Evolutionary conservation across 2,329 filamentous ascomycete genomes (phyloP).

Genomic region (Aspergillus thermomutatus): DNA sequence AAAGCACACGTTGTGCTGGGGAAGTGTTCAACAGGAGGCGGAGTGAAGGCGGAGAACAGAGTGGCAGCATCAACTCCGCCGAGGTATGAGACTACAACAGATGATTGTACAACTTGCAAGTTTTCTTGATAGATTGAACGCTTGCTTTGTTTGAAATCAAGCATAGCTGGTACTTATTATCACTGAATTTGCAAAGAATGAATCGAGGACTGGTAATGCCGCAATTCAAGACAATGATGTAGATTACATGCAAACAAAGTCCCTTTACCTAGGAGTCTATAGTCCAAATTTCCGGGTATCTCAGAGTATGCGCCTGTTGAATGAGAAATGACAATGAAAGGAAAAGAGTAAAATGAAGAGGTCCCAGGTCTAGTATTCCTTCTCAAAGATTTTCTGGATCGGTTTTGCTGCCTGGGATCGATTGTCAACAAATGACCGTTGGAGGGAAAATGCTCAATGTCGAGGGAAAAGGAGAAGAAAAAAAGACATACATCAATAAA

Average conservation of each 20-base stretch:
- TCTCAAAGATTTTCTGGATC: slow-evolving; percentile 81
- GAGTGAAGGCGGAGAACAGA: slow-evolving; percentile 12
- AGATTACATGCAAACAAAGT: background rate
- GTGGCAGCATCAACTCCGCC: background rate
- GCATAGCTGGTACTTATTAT: background rate
- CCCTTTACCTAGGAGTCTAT: slow-evolving; percentile 1
- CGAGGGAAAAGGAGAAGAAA: background rate
- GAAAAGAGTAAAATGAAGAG: background rate
- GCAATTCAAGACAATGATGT: background rate
- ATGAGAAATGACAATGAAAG: slow-evolving; percentile 2
- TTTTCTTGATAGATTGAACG: too few species aligned
- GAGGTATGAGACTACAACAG: background rate
- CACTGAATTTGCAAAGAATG: background rate
- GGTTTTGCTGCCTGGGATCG: slow-evolving; percentile 71
- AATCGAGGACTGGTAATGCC: background rate
- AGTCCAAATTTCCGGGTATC: slow-evolving; percentile 23
- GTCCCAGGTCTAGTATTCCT: slow-evolving; percentile 49
- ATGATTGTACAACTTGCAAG: background rate
- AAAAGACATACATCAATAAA: slow-evolving; percentile 73
- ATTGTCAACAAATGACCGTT: slow-evolving; percentile 14
- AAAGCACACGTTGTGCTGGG: background rate
- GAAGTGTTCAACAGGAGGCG: background rate
- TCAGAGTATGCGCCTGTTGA: slow-evolving; percentile 21
- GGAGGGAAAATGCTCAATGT: background rate
- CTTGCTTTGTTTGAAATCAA: background rate